phyloP scores from a whole-genome alignment of 495 filamentous ascomycete species.

The Neurospora terricola region DNA sequence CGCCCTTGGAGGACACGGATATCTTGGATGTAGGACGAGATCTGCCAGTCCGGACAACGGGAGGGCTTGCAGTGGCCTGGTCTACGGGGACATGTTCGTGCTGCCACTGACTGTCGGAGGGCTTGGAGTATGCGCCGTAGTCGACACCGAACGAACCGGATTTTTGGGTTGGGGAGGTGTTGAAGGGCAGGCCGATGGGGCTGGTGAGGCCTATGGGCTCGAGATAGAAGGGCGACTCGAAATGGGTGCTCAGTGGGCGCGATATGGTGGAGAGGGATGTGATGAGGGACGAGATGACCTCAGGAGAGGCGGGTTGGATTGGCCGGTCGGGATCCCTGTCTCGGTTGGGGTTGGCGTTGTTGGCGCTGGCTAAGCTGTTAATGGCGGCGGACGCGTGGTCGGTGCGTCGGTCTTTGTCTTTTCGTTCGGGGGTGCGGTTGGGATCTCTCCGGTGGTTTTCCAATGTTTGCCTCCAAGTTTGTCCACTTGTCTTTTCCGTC shows the following conservation, averaged over 20 bases:
- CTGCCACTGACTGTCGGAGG: slow-evolving; percentile 38
- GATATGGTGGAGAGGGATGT: slow-evolving; percentile 85
- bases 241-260: slow-evolving; percentile 59
- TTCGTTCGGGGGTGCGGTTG: slow-evolving; percentile 20
- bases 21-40: not conserved
- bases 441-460: not conserved
- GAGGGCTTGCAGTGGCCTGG: slow-evolving; percentile 61
- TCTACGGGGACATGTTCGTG: slow-evolving; percentile 49
- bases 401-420: slow-evolving; percentile 11
- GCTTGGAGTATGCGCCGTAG: slow-evolving; percentile 48
- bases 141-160: slow-evolving; percentile 58
- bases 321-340: slow-evolving; percentile 18
- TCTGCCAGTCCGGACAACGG: slow-evolving; percentile 62
- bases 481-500: not conserved
- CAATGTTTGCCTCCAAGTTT: not conserved
- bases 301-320: slow-evolving; percentile 66
- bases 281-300: slow-evolving; percentile 90
- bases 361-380: not conserved
- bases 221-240: slow-evolving; percentile 41
- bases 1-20: slow-evolving; percentile 45
- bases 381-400: not conserved
- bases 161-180: slow-evolving; percentile 30
- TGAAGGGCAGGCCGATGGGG: slow-evolving; percentile 36
- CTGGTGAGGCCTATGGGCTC: slow-evolving; percentile 19
- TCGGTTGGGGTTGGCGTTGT: slow-evolving; percentile 18